Conservation (phyloP, 306 rosid genomes). For the Casuarina cunninghamiana region DNA sequence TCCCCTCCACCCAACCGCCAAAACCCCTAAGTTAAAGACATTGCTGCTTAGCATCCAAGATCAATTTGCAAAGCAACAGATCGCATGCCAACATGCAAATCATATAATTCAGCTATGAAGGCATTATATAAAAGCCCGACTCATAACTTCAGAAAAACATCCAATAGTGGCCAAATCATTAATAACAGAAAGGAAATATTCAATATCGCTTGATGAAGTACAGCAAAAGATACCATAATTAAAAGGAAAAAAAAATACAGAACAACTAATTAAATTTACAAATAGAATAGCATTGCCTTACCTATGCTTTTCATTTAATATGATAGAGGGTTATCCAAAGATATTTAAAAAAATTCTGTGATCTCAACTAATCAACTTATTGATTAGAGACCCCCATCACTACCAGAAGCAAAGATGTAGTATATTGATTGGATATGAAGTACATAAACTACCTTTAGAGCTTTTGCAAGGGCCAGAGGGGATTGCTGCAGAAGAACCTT, state of each 20-base stretch:
- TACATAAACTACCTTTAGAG: constrained; percentile 67
- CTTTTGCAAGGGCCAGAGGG: constrained; percentile 98
- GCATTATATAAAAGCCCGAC: neutral
- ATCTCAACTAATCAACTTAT: neutral
- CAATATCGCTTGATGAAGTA: neutral
- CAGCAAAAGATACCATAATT: neutral
- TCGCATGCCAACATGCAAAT: neutral
- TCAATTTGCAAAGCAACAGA: neutral
- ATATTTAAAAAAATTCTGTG: neutral
- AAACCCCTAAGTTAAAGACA: neutral
- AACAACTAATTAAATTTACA: neutral
- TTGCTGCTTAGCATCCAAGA: neutral
- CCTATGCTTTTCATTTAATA: neutral
- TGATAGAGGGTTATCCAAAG: neutral
- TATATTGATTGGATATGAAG: constrained; percentile 2
- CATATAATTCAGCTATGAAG: neutral
- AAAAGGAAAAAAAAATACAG: neutral
- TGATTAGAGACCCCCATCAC: neutral
- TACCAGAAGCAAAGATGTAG: neutral
- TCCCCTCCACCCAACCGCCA: neutral
- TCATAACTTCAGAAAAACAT: neutral
- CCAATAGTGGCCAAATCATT: neutral
- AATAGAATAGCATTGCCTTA: neutral
- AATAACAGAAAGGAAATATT: neutral
- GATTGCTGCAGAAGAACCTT: constrained; percentile 72